Evolutionary conservation across 164 flowering plant genomes (phyloP).

Genomic region (Chimonanthus praecox): DNA sequence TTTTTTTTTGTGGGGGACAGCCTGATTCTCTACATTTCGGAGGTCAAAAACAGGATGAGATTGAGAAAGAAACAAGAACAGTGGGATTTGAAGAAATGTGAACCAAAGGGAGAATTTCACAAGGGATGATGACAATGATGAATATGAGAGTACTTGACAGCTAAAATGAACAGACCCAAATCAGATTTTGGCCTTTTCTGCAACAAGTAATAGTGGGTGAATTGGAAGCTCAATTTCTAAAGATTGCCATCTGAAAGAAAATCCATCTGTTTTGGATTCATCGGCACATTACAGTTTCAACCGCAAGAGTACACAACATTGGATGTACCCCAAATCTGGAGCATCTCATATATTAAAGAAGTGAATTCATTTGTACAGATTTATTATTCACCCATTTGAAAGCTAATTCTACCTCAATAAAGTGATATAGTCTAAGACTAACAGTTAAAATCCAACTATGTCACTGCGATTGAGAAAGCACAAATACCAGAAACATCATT

Average conservation of each 20-base stretch:
- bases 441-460: not conserved
- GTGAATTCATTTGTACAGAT: not conserved
- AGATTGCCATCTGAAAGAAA: not conserved
- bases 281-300: not conserved
- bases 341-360: not conserved
- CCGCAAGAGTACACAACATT: not conserved
- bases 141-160: not conserved
- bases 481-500: not conserved
- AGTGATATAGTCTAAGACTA: not conserved
- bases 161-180: conserved; percentile 14
- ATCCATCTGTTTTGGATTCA: not conserved
- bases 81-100: not conserved
- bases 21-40: not conserved
- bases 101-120: not conserved
- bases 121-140: conserved; percentile 1
- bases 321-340: not conserved
- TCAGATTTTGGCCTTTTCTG: conserved; percentile 9
- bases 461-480: too few relatives aligned
- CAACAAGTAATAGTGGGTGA: conserved; percentile 2
- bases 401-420: too few relatives aligned
- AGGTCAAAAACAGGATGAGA: not conserved
- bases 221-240: not conserved
- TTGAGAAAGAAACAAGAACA: not conserved
- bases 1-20: not conserved
- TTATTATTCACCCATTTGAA: not conserved